Conservation (phyloP, 345 rosid genomes). For the Salix dunnii region DNA sequence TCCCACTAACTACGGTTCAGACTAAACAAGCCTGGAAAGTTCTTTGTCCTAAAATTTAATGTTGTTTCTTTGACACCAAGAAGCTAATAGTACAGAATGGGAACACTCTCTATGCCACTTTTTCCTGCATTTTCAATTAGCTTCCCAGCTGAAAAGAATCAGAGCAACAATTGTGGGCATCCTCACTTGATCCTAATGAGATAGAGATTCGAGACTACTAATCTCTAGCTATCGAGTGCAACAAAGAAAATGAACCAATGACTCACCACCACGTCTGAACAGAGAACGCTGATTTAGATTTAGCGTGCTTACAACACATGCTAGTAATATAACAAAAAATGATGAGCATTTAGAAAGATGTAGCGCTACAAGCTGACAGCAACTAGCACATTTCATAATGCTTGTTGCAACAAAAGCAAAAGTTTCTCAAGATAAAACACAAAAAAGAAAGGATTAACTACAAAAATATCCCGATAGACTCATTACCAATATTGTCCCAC, state of each 20-base stretch:
- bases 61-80: background rate
- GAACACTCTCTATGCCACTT: background rate
- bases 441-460: no score
- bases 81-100: background rate
- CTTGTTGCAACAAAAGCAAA: background rate
- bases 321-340: background rate
- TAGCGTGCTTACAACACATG: background rate
- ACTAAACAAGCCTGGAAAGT: background rate
- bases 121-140: background rate
- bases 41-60: background rate
- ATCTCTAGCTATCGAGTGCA: background rate
- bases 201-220: background rate
- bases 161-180: background rate
- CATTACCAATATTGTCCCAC: no score
- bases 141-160: background rate
- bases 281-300: background rate
- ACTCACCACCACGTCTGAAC: background rate
- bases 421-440: conserved; percentile 1
- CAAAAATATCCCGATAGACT: no score
- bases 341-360: background rate
- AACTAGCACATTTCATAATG: background rate
- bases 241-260: background rate
- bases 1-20: background rate
- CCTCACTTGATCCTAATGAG: background rate
- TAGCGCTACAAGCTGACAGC: background rate